Conservation (phyloP, 108 stramenopile genomes). For the Cyclotella atomus region DNA sequence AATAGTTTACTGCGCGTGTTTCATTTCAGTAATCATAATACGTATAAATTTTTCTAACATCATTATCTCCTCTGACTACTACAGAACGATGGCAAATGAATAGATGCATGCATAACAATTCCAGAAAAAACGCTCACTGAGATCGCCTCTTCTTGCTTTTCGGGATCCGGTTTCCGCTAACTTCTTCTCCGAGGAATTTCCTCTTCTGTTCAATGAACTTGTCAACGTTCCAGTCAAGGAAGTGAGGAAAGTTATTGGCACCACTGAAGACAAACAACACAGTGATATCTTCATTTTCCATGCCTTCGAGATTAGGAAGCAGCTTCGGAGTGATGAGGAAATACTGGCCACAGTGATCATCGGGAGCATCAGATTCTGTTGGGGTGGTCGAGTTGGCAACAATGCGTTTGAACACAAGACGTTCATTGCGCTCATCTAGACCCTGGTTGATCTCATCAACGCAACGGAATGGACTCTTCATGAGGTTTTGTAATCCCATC, state of each 20-base stretch:
- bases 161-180: background rate
- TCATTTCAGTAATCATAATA: too few species aligned
- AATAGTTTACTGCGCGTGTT: too few species aligned
- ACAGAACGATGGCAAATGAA: background rate
- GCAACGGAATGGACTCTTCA: slow-evolving; percentile 93
- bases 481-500: slow-evolving; percentile 96
- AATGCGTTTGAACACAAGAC: slow-evolving; percentile 93
- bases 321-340: slow-evolving; percentile 99
- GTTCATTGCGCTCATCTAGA: slow-evolving; percentile 95
- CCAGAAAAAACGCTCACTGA: background rate
- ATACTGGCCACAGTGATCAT: slow-evolving; percentile 88
- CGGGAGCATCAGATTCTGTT: slow-evolving; percentile 38
- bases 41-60: too few species aligned
- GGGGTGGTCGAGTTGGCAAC: slow-evolving; percentile 82
- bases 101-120: background rate
- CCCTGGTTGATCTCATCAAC: slow-evolving; percentile 99
- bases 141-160: slow-evolving; percentile 26
- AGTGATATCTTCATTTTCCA: slow-evolving; percentile 93
- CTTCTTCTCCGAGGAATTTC: slow-evolving; percentile 21
- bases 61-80: too few species aligned
- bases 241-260: slow-evolving; percentile 43
- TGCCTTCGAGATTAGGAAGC: slow-evolving; percentile 91
- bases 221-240: slow-evolving; percentile 54
- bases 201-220: slow-evolving; percentile 41
- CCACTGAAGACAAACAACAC: slow-evolving; percentile 94